phyloP scores from a whole-genome alignment of 306 rosid species.

The Sphenostylis stenocarpa region DNA sequence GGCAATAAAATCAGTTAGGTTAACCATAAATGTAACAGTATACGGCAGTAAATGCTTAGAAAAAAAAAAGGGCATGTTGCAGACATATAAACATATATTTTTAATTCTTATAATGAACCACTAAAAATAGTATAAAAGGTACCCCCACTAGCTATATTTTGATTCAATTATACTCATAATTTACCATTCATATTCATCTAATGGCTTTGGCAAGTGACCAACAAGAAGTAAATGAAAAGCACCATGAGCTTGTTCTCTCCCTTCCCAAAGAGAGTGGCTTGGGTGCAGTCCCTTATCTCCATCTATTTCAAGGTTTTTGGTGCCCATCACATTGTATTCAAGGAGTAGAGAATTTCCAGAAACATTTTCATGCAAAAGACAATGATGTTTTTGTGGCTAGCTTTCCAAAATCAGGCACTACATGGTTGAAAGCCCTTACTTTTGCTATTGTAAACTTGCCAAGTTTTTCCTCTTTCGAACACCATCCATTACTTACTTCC shows the following conservation, averaged over 20 bases:
- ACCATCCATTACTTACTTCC: not conserved
- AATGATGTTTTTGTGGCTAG: not conserved
- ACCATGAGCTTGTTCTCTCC: not conserved
- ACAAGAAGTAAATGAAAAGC: too few relatives aligned
- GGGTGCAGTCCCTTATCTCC: not conserved
- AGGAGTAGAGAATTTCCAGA: not conserved
- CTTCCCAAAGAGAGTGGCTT: not conserved
- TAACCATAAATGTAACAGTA: too few relatives aligned
- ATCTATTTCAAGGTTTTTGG: not conserved
- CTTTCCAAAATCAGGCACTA: not conserved
- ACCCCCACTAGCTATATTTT: too few relatives aligned
- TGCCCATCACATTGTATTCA: not conserved
- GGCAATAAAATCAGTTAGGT: too few relatives aligned
- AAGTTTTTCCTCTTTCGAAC: not conserved
- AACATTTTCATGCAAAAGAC: not conserved
- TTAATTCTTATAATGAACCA: too few relatives aligned
- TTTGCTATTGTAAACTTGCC: not conserved
- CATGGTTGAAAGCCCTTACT: not conserved
- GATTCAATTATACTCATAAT: not conserved
- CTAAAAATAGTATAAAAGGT: too few relatives aligned
- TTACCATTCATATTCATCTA: too few relatives aligned
- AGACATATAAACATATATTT: too few relatives aligned
- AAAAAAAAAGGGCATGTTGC: too few relatives aligned
- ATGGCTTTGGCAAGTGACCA: too few relatives aligned
- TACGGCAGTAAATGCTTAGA: too few relatives aligned